Conservation (phyloP, 2,329 filamentous ascomycete genomes). For the Exophiala sp. region DNA sequence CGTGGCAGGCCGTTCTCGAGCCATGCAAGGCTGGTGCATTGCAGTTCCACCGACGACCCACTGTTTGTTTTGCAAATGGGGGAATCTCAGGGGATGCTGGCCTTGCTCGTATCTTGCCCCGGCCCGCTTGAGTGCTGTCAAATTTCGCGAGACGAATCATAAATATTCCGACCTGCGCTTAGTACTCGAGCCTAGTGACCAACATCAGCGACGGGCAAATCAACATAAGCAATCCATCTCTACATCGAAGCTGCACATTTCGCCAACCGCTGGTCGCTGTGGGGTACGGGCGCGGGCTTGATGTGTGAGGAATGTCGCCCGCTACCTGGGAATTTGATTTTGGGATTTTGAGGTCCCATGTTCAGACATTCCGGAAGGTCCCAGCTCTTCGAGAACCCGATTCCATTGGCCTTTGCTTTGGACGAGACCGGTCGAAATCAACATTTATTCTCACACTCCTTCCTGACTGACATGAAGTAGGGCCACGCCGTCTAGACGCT, state of each 20-base stretch:
- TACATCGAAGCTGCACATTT: constrained; percentile 4
- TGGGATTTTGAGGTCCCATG: neutral
- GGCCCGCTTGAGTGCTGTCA: constrained; percentile 14
- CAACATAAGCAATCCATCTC: constrained; percentile 5
- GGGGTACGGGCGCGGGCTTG: constrained; percentile 10
- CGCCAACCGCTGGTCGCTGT: constrained; percentile 8
- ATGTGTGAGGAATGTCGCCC: constrained; percentile 23
- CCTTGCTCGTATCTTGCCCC: constrained; percentile 13
- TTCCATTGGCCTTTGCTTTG: constrained; percentile 8
- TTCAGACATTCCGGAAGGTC: neutral
- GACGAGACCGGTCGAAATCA: constrained; percentile 11
- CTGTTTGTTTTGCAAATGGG: constrained; percentile 23
- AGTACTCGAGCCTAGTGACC: constrained; percentile 14
- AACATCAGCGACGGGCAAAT: constrained; percentile 17
- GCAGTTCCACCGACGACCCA: constrained; percentile 7
- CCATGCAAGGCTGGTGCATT: constrained; percentile 26
- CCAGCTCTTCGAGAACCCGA: neutral
- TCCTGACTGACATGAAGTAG: too few species aligned
- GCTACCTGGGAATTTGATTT: neutral
- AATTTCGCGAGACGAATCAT: constrained; percentile 22
- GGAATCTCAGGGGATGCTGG: constrained; percentile 17
- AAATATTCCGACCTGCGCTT: constrained; percentile 18
- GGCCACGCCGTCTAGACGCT: too few species aligned
- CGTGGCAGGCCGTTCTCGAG: constrained; percentile 11
- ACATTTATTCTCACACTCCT: neutral